Evolutionary conservation across 129 eudicot genomes (phyloP).

Genomic region (Flaveria bidentis): DNA sequence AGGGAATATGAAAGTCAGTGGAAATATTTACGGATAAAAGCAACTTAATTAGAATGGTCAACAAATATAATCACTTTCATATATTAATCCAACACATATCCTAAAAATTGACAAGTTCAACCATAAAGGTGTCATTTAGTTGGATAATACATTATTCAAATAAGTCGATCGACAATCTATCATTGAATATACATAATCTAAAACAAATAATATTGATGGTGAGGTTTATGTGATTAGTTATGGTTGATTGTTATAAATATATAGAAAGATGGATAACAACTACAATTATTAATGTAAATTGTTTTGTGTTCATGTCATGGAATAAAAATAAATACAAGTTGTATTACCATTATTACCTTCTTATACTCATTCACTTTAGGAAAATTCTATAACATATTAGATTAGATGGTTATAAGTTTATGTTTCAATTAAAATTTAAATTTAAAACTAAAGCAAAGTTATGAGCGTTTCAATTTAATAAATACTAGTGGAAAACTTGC

Average conservation of each 20-base stretch:
- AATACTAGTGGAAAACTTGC: too few relatives aligned
- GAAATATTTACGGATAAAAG: constrained; percentile 5
- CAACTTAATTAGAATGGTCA: constrained; percentile 24
- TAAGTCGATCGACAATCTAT: background rate
- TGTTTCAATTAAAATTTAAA: too few relatives aligned
- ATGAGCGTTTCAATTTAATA: too few relatives aligned
- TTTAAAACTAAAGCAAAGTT: too few relatives aligned
- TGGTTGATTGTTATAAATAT: background rate
- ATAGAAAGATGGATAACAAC: constrained; percentile 6
- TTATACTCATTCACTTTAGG: too few relatives aligned
- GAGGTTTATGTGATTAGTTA: background rate
- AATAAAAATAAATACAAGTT: too few relatives aligned
- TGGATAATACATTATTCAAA: background rate
- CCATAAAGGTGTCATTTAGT: background rate
- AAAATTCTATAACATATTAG: too few relatives aligned
- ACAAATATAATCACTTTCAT: constrained; percentile 23
- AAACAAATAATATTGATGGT: background rate
- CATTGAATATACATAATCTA: background rate
- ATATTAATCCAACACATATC: constrained; percentile 26
- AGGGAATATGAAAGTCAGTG: background rate
- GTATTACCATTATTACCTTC: too few relatives aligned
- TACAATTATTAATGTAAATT: background rate
- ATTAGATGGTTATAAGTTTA: too few relatives aligned
- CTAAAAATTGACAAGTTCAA: constrained; percentile 18
- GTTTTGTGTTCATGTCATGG: background rate